Evolutionary conservation across 768 basidiomycete species (phyloP), one percentile per base, ranked within the genome.

Genomic region (Coprinopsis strossmayeri): DNA sequence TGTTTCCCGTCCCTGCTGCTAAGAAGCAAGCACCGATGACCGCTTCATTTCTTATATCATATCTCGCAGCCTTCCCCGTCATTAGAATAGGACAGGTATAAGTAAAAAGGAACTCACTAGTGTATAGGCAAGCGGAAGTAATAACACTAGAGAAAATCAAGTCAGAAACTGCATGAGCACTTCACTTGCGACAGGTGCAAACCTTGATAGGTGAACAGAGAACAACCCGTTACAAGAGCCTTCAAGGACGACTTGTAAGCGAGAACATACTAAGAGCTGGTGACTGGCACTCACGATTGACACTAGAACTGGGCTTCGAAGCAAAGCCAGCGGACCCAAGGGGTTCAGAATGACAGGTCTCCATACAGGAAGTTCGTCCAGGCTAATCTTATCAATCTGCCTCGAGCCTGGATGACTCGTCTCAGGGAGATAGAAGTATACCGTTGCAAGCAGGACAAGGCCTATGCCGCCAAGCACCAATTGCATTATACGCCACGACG

Each of bases 401-500:
- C 73, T 66, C 0, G 72, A 57, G 5, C 78, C 74, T 0, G 84
- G 83, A 55, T 82, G 79, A 43, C 74, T 77, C 2, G 84, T 87
- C 55, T 87, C 85, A 0, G 84, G 84, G n/a, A 84, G 71, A 45
- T 70, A 71, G 2, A 73, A 34, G 1, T 59, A 42, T 26, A 84
- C 66, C 3, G 65, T 51, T 4, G 72, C 5, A 28, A 77, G 66
- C 1, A 68, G 64, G 0, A 71, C 12, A 0, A 75, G 30, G 1
- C 73, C 74, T 32, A 66, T 59, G 0, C 68, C 30, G 2, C 72
- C 74, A 1, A 87, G 50, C 0, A 57, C 55, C 5, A 63, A 57
- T 57, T 87, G 83, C 61, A 83, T 74, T 2, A 69, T 52, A 0
- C 85, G 73, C 84, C 86, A 88, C 0, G 84, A 85, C 27, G 70